Evolutionary conservation across 805 yeast species (phyloP), one percentile per base, ranked within the genome.

Genomic region (Lachancea meyersii): DNA sequence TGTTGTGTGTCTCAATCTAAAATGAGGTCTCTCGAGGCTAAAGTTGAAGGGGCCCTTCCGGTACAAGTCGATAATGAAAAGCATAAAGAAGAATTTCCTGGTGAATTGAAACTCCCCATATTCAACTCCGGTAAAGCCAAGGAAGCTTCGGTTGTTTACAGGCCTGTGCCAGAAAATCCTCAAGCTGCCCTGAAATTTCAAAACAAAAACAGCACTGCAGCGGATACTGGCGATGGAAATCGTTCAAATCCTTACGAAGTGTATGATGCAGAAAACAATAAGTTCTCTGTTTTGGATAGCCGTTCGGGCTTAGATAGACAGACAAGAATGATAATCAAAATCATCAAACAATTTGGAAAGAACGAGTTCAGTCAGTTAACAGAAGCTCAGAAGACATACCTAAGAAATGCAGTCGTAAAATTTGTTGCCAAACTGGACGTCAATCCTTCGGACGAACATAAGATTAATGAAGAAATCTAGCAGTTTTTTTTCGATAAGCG

Each of bases 331-430:
- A 28, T 38, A 2, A 7, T 38, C 6, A 27, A 38, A 31, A 38
- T 38, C 11, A 31, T 38, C 19, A 38, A 30, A 13, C 30, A 31
- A 11, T 38, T 38, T 21, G 41, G 41, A 8, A 31, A 30, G 21
- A 31, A 16, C 17, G 41, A 38, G 28, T 38, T 38, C 11, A 31
- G 41, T 22, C 35, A 38, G 35, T 23, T 38, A 16, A 20, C 41
- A 5, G 35, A 38, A 14, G 17, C 35, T 5, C 41, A 38, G 28
- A 38, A 38, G 22, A 16, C 14, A 4, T 38, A 18, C 14, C 30
- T 38, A 2, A 38, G 14, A 22, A 16, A 16, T n/a, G 35, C 32
- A 8, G 14, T 38, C 11, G 16, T 38, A 16, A 38, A 18, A 14
- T 38, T 38, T 23, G 21, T 38, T 14, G 23, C 40, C 10, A 28